Conservation (phyloP, 2,329 filamentous ascomycete genomes). For the Mycogone perniciosa region DNA sequence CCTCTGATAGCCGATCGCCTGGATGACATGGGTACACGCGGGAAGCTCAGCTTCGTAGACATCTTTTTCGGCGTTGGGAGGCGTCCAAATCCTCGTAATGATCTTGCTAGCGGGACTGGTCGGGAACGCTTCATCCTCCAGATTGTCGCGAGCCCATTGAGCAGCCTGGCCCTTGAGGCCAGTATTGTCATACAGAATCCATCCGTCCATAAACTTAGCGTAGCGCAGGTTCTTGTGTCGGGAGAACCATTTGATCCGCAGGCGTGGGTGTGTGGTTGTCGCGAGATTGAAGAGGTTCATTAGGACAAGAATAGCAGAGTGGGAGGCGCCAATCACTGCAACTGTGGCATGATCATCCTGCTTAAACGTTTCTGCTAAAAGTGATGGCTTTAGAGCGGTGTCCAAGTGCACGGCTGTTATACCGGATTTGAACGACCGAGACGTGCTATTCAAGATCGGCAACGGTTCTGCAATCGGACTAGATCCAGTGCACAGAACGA, state of each 20-base stretch:
- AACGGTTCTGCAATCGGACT: constrained; percentile 39
- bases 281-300: constrained; percentile 53
- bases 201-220: constrained; percentile 55
- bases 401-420: constrained; percentile 41
- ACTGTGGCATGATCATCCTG: constrained; percentile 35
- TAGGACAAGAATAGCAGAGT: constrained; percentile 57
- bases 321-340: constrained; percentile 55
- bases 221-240: constrained; percentile 52
- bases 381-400: constrained; percentile 46
- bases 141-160: constrained; percentile 50
- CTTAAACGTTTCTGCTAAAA: constrained; percentile 29
- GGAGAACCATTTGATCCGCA: constrained; percentile 56
- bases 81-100: constrained; percentile 41
- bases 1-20: constrained; percentile 52
- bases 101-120: constrained; percentile 39
- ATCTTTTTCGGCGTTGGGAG: constrained; percentile 34
- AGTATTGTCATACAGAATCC: constrained; percentile 60
- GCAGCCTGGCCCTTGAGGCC: constrained; percentile 58
- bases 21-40: constrained; percentile 45
- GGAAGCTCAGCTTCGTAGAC: constrained; percentile 42
- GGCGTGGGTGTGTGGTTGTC: constrained; percentile 41
- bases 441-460: constrained; percentile 25
- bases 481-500: constrained; percentile 56
- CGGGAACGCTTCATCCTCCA: constrained; percentile 45
- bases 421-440: too few species aligned